Evolutionary conservation across 805 yeast genomes (phyloP).

Genomic region (Candida nemodendra): DNA sequence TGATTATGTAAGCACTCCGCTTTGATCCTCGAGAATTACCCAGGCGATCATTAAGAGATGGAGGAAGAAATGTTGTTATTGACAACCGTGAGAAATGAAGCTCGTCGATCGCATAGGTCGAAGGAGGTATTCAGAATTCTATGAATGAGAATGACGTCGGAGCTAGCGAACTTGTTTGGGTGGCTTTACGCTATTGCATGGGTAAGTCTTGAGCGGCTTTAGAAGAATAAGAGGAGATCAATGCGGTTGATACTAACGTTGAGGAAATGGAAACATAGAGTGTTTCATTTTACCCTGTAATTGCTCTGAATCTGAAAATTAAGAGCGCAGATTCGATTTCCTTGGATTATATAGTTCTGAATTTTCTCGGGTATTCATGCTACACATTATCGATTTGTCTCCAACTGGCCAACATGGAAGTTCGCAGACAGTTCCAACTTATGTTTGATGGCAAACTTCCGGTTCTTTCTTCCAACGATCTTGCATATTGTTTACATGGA

Average conservation of each 20-base stretch:
- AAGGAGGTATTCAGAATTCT: no score
- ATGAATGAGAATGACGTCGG: no score
- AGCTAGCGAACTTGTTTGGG: conserved; percentile 22
- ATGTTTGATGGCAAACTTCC: conserved; percentile 38
- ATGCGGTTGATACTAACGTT: no score
- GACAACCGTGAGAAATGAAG: no score
- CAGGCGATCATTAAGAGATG: neutral
- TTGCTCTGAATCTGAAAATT: conserved; percentile 39
- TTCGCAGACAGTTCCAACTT: conserved; percentile 30
- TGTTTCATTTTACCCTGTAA: conserved; percentile 50
- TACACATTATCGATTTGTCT: conserved; percentile 41
- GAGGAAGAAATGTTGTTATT: neutral
- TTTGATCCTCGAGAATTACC: no score
- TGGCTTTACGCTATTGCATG: conserved; percentile 31
- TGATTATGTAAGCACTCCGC: conserved; percentile 5
- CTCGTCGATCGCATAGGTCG: no score
- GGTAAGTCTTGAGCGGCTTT: no score
- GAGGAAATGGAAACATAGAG: conserved; percentile 29
- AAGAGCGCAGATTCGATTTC: conserved; percentile 50
- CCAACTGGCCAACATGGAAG: conserved; percentile 38
- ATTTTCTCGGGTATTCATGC: conserved; percentile 47
- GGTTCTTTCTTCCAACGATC: conserved; percentile 42
- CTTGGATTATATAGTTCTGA: conserved; percentile 45
- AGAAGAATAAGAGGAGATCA: no score
- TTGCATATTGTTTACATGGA: conserved; percentile 50